A percentile compares a stretch with the other conserved stretches of the same genome.
Conservation (phyloP, 2,329 filamentous ascomycete genomes). For the Ceratocystis smalleyi region DNA sequence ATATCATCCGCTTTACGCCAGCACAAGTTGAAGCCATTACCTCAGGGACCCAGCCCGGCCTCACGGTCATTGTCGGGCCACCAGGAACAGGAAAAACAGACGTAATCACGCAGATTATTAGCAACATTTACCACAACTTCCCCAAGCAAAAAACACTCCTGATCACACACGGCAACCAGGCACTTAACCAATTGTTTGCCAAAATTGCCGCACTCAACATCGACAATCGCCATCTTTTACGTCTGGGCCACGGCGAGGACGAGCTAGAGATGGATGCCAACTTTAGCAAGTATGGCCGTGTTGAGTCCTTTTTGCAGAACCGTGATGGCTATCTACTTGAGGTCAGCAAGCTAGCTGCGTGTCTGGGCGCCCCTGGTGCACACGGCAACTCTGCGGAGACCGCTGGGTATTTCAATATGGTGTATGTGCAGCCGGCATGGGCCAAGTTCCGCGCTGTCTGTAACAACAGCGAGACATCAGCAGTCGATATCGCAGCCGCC, state of each 20-base stretch:
- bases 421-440: slow-evolving; percentile 83
- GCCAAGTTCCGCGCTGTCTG: slow-evolving; percentile 54
- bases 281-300: slow-evolving; percentile 87
- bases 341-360: slow-evolving; percentile 71
- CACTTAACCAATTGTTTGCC: slow-evolving; percentile 89
- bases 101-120: slow-evolving; percentile 95
- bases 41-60: slow-evolving; percentile 82
- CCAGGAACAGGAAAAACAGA: slow-evolving; percentile 98
- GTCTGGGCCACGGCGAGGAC: slow-evolving; percentile 88
- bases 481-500: slow-evolving; percentile 47
- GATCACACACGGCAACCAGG: slow-evolving; percentile 94
- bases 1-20: slow-evolving; percentile 75
- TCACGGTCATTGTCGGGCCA: slow-evolving; percentile 86
- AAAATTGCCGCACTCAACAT: slow-evolving; percentile 96
- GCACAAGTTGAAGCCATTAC: slow-evolving; percentile 84
- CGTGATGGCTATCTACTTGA: slow-evolving; percentile 63
- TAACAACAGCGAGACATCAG: slow-evolving; percentile 29
- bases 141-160: slow-evolving; percentile 80
- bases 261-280: slow-evolving; percentile 72
- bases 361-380: slow-evolving; percentile 76
- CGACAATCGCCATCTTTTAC: slow-evolving; percentile 81
- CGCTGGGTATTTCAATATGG: slow-evolving; percentile 86
- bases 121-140: slow-evolving; percentile 97
- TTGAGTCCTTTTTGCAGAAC: slow-evolving; percentile 89
- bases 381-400: slow-evolving; percentile 94